These are phyloP conservation scores for Ophiosphaerella korrae DNA, from an alignment of 2,329 filamentous ascomycete species.

Conservation along the genomic window DNA sequence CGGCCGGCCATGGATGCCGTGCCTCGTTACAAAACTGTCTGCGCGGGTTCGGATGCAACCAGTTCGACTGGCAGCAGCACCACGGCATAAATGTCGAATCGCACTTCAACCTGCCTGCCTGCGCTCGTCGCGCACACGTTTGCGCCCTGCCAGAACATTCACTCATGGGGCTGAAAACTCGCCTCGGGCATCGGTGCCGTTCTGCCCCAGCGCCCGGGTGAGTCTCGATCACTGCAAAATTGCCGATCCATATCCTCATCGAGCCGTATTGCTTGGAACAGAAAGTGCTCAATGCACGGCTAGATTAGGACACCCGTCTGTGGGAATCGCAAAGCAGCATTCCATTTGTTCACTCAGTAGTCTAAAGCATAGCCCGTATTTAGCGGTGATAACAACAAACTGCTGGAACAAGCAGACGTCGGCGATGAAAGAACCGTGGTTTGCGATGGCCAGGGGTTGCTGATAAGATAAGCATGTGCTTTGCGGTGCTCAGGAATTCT, in stretches of 20 bases:
- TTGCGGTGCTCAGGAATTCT: too few relatives aligned
- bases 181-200: conserved; percentile 3
- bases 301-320: conserved; percentile 4
- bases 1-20: conserved; percentile 11
- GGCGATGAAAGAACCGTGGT: too few relatives aligned
- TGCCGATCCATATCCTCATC: conserved; percentile 16
- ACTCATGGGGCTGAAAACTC: background rate
- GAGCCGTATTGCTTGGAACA: conserved; percentile 5
- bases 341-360: background rate
- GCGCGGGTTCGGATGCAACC: too few relatives aligned
- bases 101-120: background rate
- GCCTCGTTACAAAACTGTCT: too few relatives aligned
- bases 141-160: background rate
- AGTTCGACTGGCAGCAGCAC: too few relatives aligned
- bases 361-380: background rate
- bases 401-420: too few relatives aligned
- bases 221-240: conserved; percentile 15
- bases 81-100: too few relatives aligned
- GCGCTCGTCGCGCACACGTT: background rate
- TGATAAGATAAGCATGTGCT: background rate
- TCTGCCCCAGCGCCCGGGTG: conserved; percentile 14
- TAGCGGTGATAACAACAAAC: too few relatives aligned
- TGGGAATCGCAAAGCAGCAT: conserved; percentile 5
- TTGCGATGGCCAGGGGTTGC: too few relatives aligned
- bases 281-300: background rate